Evolutionary conservation across 164 flowering plant genomes (phyloP).

Genomic region (Tinospora cordifolia): DNA sequence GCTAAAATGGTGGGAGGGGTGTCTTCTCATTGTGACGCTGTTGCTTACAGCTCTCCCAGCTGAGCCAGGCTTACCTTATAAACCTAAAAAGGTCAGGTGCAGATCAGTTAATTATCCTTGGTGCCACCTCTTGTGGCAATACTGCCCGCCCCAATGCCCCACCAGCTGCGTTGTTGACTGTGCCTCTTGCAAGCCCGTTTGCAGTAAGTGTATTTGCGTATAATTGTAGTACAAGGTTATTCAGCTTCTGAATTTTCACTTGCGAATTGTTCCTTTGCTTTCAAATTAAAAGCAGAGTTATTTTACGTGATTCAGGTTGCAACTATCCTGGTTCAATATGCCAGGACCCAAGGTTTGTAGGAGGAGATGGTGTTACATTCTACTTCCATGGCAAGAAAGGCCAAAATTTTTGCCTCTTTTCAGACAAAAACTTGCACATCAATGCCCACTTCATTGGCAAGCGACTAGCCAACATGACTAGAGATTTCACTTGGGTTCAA

Average conservation of each 20-base stretch:
- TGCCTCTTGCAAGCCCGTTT: neutral
- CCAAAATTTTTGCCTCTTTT: constrained; percentile 18
- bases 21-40: no score
- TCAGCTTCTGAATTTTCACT: no score
- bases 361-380: constrained; percentile 19
- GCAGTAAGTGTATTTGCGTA: neutral
- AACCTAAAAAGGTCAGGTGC: neutral
- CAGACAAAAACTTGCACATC: constrained; percentile 15
- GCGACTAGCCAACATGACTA: constrained; percentile 1
- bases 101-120: neutral
- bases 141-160: neutral
- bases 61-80: neutral
- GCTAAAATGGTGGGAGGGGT: no score
- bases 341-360: constrained; percentile 19
- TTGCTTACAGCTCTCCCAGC: neutral
- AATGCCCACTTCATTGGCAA: constrained; percentile 21
- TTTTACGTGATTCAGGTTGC: neutral
- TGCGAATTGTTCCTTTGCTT: no score
- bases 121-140: neutral
- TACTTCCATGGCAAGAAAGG: constrained; percentile 24
- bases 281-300: no score
- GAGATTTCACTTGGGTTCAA: constrained; percentile 21
- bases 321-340: constrained; percentile 17
- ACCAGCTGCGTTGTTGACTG: neutral
- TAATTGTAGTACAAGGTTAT: no score